These are phyloP conservation scores for Plectosphaerella plurivora DNA, from an alignment of 2,329 filamentous ascomycete species.

Conservation along the genomic window DNA sequence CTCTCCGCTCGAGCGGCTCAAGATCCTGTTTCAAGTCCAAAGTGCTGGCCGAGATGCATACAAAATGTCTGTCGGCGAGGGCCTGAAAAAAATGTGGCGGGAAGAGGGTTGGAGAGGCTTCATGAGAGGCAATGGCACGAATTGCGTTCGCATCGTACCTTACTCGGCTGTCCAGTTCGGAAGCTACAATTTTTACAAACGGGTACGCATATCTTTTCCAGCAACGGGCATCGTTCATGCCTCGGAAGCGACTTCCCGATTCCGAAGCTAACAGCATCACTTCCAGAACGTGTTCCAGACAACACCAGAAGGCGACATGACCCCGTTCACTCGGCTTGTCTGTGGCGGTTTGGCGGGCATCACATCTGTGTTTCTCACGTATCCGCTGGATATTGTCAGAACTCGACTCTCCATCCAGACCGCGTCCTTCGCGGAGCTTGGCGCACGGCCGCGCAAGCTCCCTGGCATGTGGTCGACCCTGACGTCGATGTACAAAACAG, in stretches of 20 bases:
- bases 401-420: slow-evolving; percentile 95
- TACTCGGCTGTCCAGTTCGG: slow-evolving; percentile 98
- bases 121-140: slow-evolving; percentile 96
- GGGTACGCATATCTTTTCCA: slow-evolving; percentile 45
- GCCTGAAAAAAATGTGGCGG: slow-evolving; percentile 88
- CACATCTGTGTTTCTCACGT: slow-evolving; percentile 91
- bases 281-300: slow-evolving; percentile 69
- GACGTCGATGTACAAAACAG: slow-evolving; percentile 78
- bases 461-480: slow-evolving; percentile 93
- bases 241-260: background rate
- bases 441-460: slow-evolving; percentile 59
- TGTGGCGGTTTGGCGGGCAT: slow-evolving; percentile 91
- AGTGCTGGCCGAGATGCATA: slow-evolving; percentile 88
- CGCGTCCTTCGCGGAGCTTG: slow-evolving; percentile 83
- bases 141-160: slow-evolving; percentile 96
- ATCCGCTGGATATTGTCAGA: slow-evolving; percentile 95
- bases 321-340: slow-evolving; percentile 70
- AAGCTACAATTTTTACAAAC: slow-evolving; percentile 96
- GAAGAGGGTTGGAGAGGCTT: slow-evolving; percentile 97
- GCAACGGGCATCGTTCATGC: background rate
- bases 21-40: slow-evolving; percentile 97
- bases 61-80: slow-evolving; percentile 85
- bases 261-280: slow-evolving; percentile 6
- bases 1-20: slow-evolving; percentile 89
- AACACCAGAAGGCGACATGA: slow-evolving; percentile 68